Evolutionary conservation across 371 early-diverging fungal species (phyloP).

Genomic region (Coemansia sp.): DNA sequence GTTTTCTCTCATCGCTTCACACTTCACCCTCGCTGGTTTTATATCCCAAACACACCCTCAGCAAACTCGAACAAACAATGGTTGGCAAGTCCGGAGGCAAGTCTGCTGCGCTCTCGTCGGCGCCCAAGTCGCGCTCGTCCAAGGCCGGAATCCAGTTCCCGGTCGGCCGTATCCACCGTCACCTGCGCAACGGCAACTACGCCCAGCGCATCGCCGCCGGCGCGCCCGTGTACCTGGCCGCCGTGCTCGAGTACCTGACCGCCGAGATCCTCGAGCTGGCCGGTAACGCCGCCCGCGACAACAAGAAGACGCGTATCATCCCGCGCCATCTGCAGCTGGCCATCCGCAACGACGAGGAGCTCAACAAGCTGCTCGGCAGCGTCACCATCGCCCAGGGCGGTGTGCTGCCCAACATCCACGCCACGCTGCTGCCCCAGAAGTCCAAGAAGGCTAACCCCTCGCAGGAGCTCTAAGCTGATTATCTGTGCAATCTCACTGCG

Average conservation of each 20-base stretch:
- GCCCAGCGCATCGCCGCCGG: constrained; percentile 93
- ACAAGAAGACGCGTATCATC: constrained; percentile 94
- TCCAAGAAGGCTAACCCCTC: constrained; percentile 47
- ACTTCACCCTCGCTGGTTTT: neutral
- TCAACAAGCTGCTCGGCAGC: constrained; percentile 90
- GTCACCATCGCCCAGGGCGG: constrained; percentile 85
- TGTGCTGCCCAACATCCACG: constrained; percentile 83
- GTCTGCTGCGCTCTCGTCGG: constrained; percentile 27
- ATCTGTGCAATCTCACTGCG: constrained; percentile 46
- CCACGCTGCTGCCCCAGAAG: constrained; percentile 51
- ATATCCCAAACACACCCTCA: constrained; percentile 5
- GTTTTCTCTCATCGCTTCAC: neutral
- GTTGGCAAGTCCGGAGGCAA: constrained; percentile 32
- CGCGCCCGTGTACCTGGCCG: constrained; percentile 94
- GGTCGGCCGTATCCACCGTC: constrained; percentile 96
- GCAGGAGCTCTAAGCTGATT: constrained; percentile 48
- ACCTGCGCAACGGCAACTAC: constrained; percentile 93
- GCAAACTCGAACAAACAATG: constrained; percentile 4
- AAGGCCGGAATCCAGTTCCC: constrained; percentile 60
- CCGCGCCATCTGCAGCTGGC: constrained; percentile 56
- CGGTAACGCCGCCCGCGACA: constrained; percentile 95
- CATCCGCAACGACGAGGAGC: constrained; percentile 95
- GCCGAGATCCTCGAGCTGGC: constrained; percentile 97
- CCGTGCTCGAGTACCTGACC: constrained; percentile 94
- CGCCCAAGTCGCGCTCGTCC: constrained; percentile 47